Evolutionary conservation across 805 yeast species (phyloP).

Genomic region (Danielia reshetovae): DNA sequence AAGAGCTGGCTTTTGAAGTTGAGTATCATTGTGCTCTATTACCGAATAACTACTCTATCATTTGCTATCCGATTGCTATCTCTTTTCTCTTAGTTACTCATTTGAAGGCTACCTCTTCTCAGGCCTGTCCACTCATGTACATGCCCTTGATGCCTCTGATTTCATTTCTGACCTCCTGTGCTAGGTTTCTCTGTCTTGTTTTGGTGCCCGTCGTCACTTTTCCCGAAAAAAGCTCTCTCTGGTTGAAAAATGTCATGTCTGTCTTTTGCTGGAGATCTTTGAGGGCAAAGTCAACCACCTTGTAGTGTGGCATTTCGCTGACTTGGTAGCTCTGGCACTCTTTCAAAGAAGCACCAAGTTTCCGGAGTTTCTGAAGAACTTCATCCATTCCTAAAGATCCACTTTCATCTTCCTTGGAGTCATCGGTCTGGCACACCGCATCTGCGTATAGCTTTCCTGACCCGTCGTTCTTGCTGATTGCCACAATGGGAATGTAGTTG

Average conservation of each 20-base stretch:
- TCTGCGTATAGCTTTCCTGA: slow-evolving; percentile 33
- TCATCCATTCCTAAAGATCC: slow-evolving; percentile 19
- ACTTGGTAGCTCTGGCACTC: slow-evolving; percentile 26
- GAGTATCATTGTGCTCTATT: too few species aligned
- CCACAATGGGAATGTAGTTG: slow-evolving; percentile 37
- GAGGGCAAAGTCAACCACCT: slow-evolving; percentile 23
- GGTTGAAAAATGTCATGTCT: slow-evolving; percentile 33
- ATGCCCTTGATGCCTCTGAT: slow-evolving; percentile 42
- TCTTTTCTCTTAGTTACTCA: background rate
- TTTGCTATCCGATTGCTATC: too few species aligned
- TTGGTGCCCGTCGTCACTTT: slow-evolving; percentile 1
- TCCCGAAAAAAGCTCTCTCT: slow-evolving; percentile 24
- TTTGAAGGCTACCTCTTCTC: too few species aligned
- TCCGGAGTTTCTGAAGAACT: slow-evolving; percentile 21
- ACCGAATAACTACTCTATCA: too few species aligned
- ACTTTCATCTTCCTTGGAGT: slow-evolving; percentile 16
- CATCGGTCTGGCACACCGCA: slow-evolving; percentile 35
- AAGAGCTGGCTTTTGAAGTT: too few species aligned
- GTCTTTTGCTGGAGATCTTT: slow-evolving; percentile 35
- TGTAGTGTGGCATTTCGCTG: slow-evolving; percentile 31
- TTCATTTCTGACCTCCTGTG: slow-evolving; percentile 32
- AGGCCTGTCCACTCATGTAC: slow-evolving; percentile 39
- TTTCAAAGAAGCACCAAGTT: slow-evolving; percentile 19
- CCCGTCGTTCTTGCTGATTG: slow-evolving; percentile 24
- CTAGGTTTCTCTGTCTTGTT: slow-evolving; percentile 21